Percentiles rank a stretch among this genome's conserved stretches.
These are phyloP conservation scores for Venturia aucupariae DNA, from an alignment of 2,329 filamentous ascomycete genomes.

Conservation along the genomic window DNA sequence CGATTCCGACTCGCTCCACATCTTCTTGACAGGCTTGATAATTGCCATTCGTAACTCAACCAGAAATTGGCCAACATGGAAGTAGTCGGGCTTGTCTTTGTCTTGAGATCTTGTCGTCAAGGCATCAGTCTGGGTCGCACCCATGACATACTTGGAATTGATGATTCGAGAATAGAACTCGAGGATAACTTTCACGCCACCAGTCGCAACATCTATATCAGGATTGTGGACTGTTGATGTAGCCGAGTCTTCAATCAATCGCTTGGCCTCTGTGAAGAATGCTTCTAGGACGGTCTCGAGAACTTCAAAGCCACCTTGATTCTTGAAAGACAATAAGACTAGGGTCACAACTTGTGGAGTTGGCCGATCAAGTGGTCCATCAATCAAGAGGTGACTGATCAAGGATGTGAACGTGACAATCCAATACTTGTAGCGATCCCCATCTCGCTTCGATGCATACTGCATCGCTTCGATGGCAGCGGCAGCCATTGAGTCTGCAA, in stretches of 20 bases:
- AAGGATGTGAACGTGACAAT: conserved; percentile 65
- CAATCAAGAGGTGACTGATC: conserved; percentile 69
- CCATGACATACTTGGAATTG: conserved; percentile 69
- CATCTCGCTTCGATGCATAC: conserved; percentile 35
- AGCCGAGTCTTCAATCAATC: conserved; percentile 13
- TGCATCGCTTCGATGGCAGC: conserved; percentile 60
- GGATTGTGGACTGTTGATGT: conserved; percentile 30
- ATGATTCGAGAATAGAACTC: conserved; percentile 70
- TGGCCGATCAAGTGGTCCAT: conserved; percentile 35
- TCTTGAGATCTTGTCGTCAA: conserved; percentile 44
- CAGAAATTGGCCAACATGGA: conserved; percentile 64
- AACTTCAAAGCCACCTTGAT: conserved; percentile 63
- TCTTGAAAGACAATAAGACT: conserved; percentile 79
- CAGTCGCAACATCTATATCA: conserved; percentile 38
- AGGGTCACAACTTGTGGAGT: conserved; percentile 47
- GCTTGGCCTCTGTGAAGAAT: conserved; percentile 36
- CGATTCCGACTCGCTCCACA: conserved; percentile 63
- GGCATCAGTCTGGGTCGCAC: conserved; percentile 56
- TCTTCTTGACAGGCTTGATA: conserved; percentile 61
- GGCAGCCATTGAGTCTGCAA: conserved; percentile 61
- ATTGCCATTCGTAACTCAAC: conserved; percentile 77
- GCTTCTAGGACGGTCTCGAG: conserved; percentile 57
- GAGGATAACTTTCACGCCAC: conserved; percentile 71
- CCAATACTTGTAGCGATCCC: conserved; percentile 59
- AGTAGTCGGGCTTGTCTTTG: conserved; percentile 49